phyloP scores from a whole-genome alignment of 78 protist species.

The Guillardia theta region DNA sequence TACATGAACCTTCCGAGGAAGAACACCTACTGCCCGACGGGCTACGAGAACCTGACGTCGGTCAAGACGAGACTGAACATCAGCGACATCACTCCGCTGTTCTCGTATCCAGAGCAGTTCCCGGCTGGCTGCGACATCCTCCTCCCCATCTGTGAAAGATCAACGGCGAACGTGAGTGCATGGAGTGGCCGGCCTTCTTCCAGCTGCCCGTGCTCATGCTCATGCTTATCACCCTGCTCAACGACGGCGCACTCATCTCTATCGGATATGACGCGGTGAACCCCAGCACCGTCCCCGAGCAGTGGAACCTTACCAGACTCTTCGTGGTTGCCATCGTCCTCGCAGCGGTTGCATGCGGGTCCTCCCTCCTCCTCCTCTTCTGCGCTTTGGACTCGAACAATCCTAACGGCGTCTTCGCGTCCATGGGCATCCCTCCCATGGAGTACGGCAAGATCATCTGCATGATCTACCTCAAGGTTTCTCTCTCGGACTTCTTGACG shows the following conservation, averaged over 20 bases:
- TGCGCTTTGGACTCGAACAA: conserved; percentile 26
- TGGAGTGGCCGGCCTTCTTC: background rate
- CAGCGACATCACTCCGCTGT: background rate
- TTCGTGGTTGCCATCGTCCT: background rate
- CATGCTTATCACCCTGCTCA: conserved; percentile 51
- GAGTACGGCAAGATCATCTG: conserved; percentile 15
- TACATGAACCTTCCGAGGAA: background rate
- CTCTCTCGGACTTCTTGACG: conserved; percentile 46
- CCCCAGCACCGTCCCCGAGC: background rate
- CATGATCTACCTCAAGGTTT: conserved; percentile 36
- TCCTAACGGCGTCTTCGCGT: background rate
- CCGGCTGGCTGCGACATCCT: background rate
- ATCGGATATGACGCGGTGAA: conserved; percentile 42
- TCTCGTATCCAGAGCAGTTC: background rate
- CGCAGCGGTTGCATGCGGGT: background rate
- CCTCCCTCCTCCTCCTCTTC: background rate
- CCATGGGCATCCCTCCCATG: conserved; percentile 9
- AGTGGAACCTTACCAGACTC: background rate
- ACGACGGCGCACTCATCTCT: conserved; percentile 39
- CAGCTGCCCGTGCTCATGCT: conserved; percentile 46
- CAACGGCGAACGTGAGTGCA: background rate
- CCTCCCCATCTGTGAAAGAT: background rate
- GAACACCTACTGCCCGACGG: background rate
- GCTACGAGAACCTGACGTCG: background rate
- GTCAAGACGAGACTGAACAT: background rate